These are phyloP conservation scores for Bathelium albidoporum DNA, from an alignment of 495 filamentous ascomycete genomes.

Conservation along the genomic window DNA sequence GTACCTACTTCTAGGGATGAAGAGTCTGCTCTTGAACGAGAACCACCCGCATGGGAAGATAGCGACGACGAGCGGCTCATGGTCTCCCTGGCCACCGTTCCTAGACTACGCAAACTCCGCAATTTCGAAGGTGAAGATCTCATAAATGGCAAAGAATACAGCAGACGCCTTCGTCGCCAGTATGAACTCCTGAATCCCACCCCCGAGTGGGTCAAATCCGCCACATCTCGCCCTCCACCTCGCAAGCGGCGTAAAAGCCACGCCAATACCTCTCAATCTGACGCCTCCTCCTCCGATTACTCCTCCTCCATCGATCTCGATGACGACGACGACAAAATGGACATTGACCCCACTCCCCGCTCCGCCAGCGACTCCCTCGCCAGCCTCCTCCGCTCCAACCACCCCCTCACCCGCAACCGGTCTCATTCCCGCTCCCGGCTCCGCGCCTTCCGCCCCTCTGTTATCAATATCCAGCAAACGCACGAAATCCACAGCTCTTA, in stretches of 20 bases:
- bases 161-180: conserved; percentile 65
- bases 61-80: conserved; percentile 86
- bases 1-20: conserved; percentile 20
- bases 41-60: conserved; percentile 73
- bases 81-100: conserved; percentile 66
- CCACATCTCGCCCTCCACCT: conserved; percentile 37
- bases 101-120: conserved; percentile 69
- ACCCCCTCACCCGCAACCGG: conserved; percentile 34
- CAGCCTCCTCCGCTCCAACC: conserved; percentile 61
- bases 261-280: not conserved
- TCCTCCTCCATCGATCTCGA: conserved; percentile 40
- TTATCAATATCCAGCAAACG: conserved; percentile 69
- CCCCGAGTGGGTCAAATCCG: conserved; percentile 55
- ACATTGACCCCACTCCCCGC: no score
- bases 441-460: conserved; percentile 67
- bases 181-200: conserved; percentile 64
- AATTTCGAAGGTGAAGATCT: conserved; percentile 72
- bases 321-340: conserved; percentile 45
- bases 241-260: conserved; percentile 32
- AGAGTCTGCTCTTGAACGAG: conserved; percentile 31
- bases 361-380: conserved; percentile 65
- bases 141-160: conserved; percentile 77
- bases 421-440: conserved; percentile 24
- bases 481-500: conserved; percentile 53
- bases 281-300: no score